Evolutionary conservation across 768 basidiomycete species (phyloP).

Genomic region (Tulasnella sp.): DNA sequence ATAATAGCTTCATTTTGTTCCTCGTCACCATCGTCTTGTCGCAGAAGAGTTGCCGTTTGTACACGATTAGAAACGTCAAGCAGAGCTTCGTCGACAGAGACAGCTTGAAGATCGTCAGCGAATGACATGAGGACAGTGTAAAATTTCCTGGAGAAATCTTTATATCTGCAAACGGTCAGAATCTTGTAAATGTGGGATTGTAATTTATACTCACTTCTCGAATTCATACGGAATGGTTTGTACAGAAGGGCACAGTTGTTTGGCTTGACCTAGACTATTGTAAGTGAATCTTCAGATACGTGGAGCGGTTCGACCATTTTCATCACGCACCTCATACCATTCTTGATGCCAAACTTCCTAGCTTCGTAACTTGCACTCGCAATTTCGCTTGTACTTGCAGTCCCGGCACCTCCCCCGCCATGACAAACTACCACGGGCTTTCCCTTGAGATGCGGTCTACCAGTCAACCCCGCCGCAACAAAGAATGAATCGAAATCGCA

Average conservation of each 20-base stretch:
- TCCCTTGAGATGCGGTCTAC: constrained; percentile 66
- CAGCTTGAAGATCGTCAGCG: constrained; percentile 86
- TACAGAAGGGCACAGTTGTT: constrained; percentile 58
- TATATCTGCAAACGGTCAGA: constrained; percentile 45
- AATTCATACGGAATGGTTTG: constrained; percentile 89
- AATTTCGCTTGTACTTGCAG: constrained; percentile 81
- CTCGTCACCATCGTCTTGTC: constrained; percentile 19
- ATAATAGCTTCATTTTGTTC: constrained; percentile 51
- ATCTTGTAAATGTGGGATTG: background rate
- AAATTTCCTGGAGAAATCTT: constrained; percentile 68
- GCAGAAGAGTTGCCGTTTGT: too few relatives aligned
- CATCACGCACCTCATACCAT: constrained; percentile 90
- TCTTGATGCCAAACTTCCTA: constrained; percentile 70
- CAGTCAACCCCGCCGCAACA: constrained; percentile 76
- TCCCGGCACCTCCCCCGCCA: constrained; percentile 61
- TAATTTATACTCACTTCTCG: constrained; percentile 39
- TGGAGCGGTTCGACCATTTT: background rate
- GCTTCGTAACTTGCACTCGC: constrained; percentile 94
- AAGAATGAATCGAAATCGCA: constrained; percentile 97
- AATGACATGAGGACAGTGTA: constrained; percentile 85
- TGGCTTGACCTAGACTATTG: constrained; percentile 61
- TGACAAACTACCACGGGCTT: constrained; percentile 94
- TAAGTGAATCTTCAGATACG: background rate
- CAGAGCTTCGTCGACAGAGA: constrained; percentile 91
- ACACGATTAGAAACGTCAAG: constrained; percentile 69